Evolutionary conservation across 441 rosid species (phyloP).

Genomic region (Populus hybrid): DNA sequence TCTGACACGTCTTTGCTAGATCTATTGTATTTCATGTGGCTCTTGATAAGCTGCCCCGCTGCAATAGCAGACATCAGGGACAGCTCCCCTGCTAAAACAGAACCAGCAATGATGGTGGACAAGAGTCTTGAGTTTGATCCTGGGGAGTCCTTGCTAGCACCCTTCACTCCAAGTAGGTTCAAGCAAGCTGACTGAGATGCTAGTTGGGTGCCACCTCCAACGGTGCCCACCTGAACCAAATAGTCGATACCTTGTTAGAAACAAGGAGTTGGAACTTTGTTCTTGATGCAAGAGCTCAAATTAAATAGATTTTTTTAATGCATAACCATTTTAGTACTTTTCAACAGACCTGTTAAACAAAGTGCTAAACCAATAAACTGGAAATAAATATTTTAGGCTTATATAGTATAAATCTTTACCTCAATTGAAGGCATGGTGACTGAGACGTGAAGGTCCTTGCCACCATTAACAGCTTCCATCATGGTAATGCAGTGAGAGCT

Average conservation of each 20-base stretch:
- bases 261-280: not conserved
- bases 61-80: slow-evolving; percentile 87
- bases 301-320: not conserved
- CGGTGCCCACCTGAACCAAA: slow-evolving; percentile 62
- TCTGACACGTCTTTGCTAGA: slow-evolving; percentile 65
- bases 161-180: slow-evolving; percentile 74
- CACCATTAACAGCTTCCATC: slow-evolving; percentile 78
- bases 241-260: not conserved
- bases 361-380: no score
- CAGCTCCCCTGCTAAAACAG: slow-evolving; percentile 75
- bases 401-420: slow-evolving; percentile 26
- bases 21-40: slow-evolving; percentile 91
- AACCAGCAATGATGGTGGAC: slow-evolving; percentile 69
- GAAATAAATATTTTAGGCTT: no score
- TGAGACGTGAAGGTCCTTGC: slow-evolving; percentile 66
- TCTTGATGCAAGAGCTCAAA: not conserved
- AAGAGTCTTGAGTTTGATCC: slow-evolving; percentile 73
- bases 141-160: slow-evolving; percentile 59
- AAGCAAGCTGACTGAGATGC: slow-evolving; percentile 88
- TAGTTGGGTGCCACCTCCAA: slow-evolving; percentile 91
- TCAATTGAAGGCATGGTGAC: slow-evolving; percentile 89
- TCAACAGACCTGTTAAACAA: no score
- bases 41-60: slow-evolving; percentile 70
- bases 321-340: no score
- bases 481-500: slow-evolving; percentile 85